Conservation (phyloP, 2,329 filamentous ascomycete genomes). For the Penicillium concentricum region DNA sequence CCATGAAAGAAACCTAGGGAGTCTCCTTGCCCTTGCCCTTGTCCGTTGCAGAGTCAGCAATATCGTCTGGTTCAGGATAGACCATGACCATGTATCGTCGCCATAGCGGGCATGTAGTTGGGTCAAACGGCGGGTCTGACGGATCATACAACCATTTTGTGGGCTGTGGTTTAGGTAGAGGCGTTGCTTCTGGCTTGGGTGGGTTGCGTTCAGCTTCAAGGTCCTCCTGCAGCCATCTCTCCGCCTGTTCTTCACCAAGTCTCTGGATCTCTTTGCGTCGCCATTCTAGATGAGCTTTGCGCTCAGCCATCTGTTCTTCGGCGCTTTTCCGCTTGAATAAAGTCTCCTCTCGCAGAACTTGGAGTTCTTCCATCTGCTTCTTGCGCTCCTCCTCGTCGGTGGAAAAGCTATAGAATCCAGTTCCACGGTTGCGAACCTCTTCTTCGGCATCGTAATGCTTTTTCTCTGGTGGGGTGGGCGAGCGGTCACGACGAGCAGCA, state of each 20-base stretch:
- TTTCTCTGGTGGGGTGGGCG: slow-evolving; percentile 74
- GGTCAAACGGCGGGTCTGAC: background rate
- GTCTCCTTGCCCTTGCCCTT: background rate
- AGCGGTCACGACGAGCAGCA: slow-evolving; percentile 74
- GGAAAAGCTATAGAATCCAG: slow-evolving; percentile 88
- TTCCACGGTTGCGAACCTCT: slow-evolving; percentile 84
- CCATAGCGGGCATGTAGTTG: background rate
- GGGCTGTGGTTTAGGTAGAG: background rate
- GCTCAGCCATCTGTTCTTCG: slow-evolving; percentile 58
- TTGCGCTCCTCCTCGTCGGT: slow-evolving; percentile 66
- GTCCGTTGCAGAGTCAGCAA: background rate
- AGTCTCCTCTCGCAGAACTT: slow-evolving; percentile 66
- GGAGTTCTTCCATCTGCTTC: slow-evolving; percentile 73
- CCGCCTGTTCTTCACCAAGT: slow-evolving; percentile 46
- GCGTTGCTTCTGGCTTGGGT: background rate
- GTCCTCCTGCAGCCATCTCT: background rate
- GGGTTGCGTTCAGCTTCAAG: background rate
- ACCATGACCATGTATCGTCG: background rate
- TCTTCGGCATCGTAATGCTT: slow-evolving; percentile 81
- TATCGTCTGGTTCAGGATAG: background rate
- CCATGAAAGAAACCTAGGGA: background rate
- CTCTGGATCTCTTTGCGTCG: slow-evolving; percentile 34
- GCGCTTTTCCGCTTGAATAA: slow-evolving; percentile 60
- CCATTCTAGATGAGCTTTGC: slow-evolving; percentile 61
- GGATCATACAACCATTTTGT: background rate